Conservation (phyloP, 257 asterid genomes). For the Catharanthus roseus region DNA sequence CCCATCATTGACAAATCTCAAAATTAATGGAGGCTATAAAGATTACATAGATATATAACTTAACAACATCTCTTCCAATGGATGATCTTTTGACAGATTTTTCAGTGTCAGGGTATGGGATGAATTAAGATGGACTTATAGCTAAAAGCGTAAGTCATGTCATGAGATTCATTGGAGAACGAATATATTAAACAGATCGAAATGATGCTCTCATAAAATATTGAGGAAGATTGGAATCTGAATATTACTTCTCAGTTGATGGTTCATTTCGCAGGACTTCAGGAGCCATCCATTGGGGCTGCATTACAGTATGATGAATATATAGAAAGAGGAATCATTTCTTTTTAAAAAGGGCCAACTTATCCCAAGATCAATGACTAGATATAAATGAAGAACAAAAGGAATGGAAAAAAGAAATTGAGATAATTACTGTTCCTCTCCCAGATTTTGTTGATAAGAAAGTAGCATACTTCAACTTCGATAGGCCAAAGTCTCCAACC, state of each 20-base stretch:
- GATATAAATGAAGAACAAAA: background rate
- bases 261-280: conserved; percentile 76
- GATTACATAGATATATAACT: background rate
- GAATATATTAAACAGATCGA: background rate
- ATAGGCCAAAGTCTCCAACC: conserved; percentile 89
- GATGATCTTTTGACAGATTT: background rate
- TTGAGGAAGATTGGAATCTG: background rate
- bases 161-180: background rate
- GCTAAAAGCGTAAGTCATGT: background rate
- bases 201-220: background rate
- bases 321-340: background rate
- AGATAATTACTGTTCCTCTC: conserved; percentile 61
- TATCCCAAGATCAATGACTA: background rate
- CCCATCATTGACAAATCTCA: background rate
- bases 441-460: conserved; percentile 59
- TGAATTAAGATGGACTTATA: no score
- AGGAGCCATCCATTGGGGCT: conserved; percentile 96
- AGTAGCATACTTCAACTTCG: conserved; percentile 52
- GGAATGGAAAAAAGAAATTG: background rate
- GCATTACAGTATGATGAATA: conserved; percentile 22
- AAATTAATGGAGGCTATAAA: background rate
- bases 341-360: background rate
- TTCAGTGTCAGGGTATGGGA: background rate
- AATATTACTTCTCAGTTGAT: conserved; percentile 67
- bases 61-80: background rate